A percentile compares a stretch with the other conserved stretches of the same genome.
These are phyloP conservation scores for Fusarium sp. DNA, from an alignment of 2,329 filamentous ascomycete species.

Conservation along the genomic window DNA sequence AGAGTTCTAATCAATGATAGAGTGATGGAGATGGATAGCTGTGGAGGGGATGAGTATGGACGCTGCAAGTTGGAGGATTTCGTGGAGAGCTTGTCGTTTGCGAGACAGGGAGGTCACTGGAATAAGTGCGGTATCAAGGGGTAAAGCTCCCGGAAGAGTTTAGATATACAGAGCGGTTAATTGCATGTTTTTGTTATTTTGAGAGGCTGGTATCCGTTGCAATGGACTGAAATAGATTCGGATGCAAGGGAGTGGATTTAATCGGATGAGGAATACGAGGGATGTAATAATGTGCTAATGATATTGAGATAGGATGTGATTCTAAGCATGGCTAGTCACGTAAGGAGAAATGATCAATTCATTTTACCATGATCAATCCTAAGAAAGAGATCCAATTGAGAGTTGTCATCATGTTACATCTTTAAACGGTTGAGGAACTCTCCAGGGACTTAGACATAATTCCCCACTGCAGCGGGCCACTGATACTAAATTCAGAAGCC, in stretches of 20 bases:
- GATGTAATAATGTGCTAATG: background rate
- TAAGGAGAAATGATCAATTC: background rate
- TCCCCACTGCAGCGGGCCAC: conserved; percentile 10
- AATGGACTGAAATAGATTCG: conserved; percentile 31
- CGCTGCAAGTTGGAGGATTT: conserved; percentile 78
- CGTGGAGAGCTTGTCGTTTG: conserved; percentile 81
- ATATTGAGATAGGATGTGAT: background rate
- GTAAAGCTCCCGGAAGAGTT: conserved; percentile 6
- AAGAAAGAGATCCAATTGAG: background rate
- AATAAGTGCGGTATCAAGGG: conserved; percentile 47
- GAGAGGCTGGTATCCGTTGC: conserved; percentile 1
- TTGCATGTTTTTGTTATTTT: conserved; percentile 27
- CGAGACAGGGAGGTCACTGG: conserved; percentile 79
- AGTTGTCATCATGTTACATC: background rate
- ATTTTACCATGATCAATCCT: background rate
- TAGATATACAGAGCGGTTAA: conserved; percentile 20
- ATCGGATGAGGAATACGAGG: conserved; percentile 15
- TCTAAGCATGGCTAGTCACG: background rate
- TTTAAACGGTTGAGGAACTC: background rate
- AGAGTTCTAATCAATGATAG: conserved; percentile 86
- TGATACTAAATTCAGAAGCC: conserved; percentile 35
- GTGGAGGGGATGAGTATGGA: conserved; percentile 76
- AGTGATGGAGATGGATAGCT: conserved; percentile 78
- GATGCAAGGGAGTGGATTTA: conserved; percentile 16
- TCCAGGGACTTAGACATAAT: background rate